Evolutionary conservation across 306 rosid species (phyloP).

Genomic region (Rubus parviflorus): DNA sequence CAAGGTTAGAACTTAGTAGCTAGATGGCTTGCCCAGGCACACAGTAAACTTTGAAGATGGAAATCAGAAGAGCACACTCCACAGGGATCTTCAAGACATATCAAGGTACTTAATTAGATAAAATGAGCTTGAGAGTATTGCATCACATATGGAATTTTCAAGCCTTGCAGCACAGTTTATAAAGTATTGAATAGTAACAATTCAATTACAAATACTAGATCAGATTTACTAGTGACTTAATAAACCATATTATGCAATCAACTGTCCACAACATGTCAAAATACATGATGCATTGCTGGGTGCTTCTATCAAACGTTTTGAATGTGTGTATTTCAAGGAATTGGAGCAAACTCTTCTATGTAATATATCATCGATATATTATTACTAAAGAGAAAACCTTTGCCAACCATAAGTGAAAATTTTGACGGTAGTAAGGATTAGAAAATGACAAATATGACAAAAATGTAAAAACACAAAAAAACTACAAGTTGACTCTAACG

Average conservation of each 20-base stretch:
- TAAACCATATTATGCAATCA: not conserved
- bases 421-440: not conserved
- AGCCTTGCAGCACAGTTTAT: not conserved
- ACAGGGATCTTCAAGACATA: not conserved
- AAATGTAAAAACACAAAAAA: not conserved
- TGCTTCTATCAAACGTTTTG: not conserved
- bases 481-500: not conserved
- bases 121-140: not conserved
- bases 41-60: not conserved
- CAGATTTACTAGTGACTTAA: not conserved
- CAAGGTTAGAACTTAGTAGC: not conserved
- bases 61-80: slow-evolving; percentile 3
- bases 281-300: not conserved
- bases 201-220: not conserved
- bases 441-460: not conserved
- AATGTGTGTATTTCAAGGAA: not conserved
- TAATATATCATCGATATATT: not conserved
- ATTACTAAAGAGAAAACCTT: not conserved
- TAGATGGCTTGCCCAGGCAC: not conserved
- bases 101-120: not conserved
- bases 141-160: not conserved
- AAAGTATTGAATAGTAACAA: not conserved
- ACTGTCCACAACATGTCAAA: not conserved
- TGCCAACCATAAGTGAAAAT: not conserved
- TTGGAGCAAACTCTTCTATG: not conserved